Evolutionary conservation across 108 stramenopile species (phyloP), one percentile per base, ranked within the genome.

Genomic region (Nitzschia sp.): DNA sequence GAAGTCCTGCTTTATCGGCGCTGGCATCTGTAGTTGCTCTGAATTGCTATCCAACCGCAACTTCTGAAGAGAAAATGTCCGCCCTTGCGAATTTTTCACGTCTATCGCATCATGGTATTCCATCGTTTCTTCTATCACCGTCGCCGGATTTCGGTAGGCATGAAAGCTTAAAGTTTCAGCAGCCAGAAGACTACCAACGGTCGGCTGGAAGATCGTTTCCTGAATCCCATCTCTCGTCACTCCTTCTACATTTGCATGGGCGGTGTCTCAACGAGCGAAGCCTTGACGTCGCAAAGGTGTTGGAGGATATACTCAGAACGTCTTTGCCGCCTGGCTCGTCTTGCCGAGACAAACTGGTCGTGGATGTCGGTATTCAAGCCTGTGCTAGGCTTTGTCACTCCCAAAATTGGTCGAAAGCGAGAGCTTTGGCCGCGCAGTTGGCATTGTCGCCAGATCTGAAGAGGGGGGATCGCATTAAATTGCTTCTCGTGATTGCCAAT

Each of bases 401-500:
- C 24, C 35, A 59, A 27, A 23, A 71, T 28, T 84, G 77, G 73
- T 70, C 73, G 18, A 54, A 66, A 27, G 82, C 87, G 2, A 58
- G 46, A 34, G 26, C 61, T 2, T 56, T 64, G 38, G 61, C 78
- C 8, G n/a, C n/a, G n/a, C n/a, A n/a, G n/a, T 72, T 24, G 25
- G 17, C 27, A 45, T 31, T 70, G 32, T 29, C 71, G 17, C 25
- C 60, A 9, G 27, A 29, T 57, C 67, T 46, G 47, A 73, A 64
- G 34, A 77, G n/a, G 55, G 73, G 34, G 76, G 77, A 35, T 26
- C 82, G 26, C 59, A 60, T 77, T 11, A 64, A 66, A 62, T 62
- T 88, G 3, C 70, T 89, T 17, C 69, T 95, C 23, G 80, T 79
- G 46, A 69, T 87, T 46, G 77, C 87, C 28, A 35, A 72, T 21